Conservation (phyloP, 305 asterid genomes). For the Ajuga reptans region DNA sequence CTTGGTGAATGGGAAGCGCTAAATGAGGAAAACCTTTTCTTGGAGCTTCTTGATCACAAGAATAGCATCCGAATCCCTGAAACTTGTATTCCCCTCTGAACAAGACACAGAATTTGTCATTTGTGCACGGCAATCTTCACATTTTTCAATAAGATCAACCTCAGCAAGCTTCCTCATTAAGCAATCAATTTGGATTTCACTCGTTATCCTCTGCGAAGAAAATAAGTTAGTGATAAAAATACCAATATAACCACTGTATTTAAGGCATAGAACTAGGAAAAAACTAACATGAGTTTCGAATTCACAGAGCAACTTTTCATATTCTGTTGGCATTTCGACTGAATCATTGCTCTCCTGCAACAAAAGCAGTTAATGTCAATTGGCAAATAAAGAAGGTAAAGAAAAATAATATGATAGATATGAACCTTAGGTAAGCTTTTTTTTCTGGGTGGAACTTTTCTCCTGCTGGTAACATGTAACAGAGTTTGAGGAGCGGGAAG, state of each 20-base stretch:
- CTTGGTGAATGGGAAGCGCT: constrained; percentile 2
- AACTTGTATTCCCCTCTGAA: constrained; percentile 30
- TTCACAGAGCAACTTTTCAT: constrained; percentile 58
- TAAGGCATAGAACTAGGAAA: constrained; percentile 24
- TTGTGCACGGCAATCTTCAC: constrained; percentile 27
- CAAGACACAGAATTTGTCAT: constrained; percentile 25
- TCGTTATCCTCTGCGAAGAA: constrained; percentile 49
- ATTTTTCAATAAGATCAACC: constrained; percentile 40
- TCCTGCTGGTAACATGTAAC: constrained; percentile 81
- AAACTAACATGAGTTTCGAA: constrained; percentile 71
- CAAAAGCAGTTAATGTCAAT: constrained; percentile 21
- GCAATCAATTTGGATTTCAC: constrained; percentile 55
- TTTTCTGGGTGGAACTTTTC: constrained; percentile 54
- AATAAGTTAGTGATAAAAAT: constrained; percentile 18
- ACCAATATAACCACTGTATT: not conserved
- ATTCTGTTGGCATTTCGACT: constrained; percentile 47
- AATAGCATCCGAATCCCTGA: constrained; percentile 57
- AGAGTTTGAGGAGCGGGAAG: constrained; percentile 65
- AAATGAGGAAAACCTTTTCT: constrained; percentile 59
- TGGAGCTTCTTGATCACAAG: constrained; percentile 73
- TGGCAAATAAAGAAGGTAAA: constrained; percentile 10
- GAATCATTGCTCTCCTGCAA: constrained; percentile 53
- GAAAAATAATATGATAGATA: constrained; percentile 12
- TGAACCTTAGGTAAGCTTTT: constrained; percentile 59
- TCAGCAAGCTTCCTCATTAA: constrained; percentile 58